A percentile compares a stretch with the other conserved stretches of the same genome.
phyloP scores from a whole-genome alignment of 164 flowering plant species.

The Sextonia rubra region DNA sequence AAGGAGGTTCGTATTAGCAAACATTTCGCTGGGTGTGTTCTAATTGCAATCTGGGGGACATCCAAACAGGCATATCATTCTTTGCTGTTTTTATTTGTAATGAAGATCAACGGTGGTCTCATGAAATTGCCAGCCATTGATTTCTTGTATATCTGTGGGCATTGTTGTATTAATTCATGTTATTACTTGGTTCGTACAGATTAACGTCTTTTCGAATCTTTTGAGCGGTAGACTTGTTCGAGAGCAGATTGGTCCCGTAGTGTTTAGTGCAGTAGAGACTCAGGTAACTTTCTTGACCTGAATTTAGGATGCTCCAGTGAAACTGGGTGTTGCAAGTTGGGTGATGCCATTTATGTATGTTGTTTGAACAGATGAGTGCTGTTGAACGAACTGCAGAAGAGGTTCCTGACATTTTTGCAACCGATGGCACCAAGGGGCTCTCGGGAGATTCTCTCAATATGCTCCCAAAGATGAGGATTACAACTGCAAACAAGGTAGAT shows the following conservation, averaged over 20 bases:
- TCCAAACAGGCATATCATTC: too few species aligned
- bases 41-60: too few species aligned
- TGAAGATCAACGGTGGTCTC: too few species aligned
- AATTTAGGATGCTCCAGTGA: not conserved
- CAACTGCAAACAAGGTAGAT: constrained; percentile 50
- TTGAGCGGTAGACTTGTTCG: constrained; percentile 86
- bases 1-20: too few species aligned
- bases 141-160: not conserved
- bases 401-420: constrained; percentile 57
- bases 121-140: too few species aligned
- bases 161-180: not conserved
- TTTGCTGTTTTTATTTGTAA: too few species aligned
- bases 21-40: too few species aligned
- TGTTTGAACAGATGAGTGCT: constrained; percentile 66
- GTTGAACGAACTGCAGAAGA: constrained; percentile 67
- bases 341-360: not conserved
- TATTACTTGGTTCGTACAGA: constrained; percentile 26
- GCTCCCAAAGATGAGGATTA: constrained; percentile 69
- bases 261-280: constrained; percentile 91
- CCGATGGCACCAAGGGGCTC: constrained; percentile 62
- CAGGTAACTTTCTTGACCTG: constrained; percentile 47
- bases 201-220: constrained; percentile 80
- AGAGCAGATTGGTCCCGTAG: constrained; percentile 82
- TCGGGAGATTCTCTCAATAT: constrained; percentile 60
- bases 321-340: not conserved